These are phyloP conservation scores for Physaria fendleri DNA, from an alignment of 345 rosid species.

Conservation along the genomic window DNA sequence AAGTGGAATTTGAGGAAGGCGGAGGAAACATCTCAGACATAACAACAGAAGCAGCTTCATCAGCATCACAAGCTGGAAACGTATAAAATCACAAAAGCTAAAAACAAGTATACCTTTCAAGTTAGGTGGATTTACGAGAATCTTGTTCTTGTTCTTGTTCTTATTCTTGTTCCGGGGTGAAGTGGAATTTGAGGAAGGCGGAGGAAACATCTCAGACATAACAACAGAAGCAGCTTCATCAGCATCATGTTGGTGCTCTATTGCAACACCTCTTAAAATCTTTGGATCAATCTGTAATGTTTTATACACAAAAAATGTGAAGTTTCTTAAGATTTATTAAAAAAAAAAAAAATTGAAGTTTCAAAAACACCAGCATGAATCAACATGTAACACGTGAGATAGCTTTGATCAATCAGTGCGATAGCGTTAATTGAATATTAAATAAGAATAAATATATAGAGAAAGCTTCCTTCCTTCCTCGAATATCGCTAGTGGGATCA, in stretches of 20 bases:
- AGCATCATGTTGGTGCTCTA: constrained; percentile 53
- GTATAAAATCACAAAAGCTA: neutral
- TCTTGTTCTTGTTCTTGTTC: neutral
- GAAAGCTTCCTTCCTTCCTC: neutral
- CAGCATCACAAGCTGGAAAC: constrained; percentile 34
- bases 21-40: constrained; percentile 51
- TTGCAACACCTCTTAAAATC: constrained; percentile 63
- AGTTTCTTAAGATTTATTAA: neutral
- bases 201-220: constrained; percentile 53
- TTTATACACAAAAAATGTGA: neutral
- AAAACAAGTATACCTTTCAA: constrained; percentile 27
- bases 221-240: constrained; percentile 58
- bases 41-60: constrained; percentile 56
- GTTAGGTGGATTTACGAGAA: neutral
- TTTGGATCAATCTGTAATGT: constrained; percentile 54
- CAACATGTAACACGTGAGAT: neutral
- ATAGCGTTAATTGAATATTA: neutral
- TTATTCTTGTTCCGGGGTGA: neutral
- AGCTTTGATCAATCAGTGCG: neutral
- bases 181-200: constrained; percentile 14
- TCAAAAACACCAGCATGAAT: neutral
- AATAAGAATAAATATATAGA: neutral
- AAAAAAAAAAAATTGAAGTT: neutral
- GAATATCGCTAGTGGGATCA: neutral
- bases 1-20: constrained; percentile 15